Conservation (phyloP, 805 yeast species). For the Ogataea neopini region DNA sequence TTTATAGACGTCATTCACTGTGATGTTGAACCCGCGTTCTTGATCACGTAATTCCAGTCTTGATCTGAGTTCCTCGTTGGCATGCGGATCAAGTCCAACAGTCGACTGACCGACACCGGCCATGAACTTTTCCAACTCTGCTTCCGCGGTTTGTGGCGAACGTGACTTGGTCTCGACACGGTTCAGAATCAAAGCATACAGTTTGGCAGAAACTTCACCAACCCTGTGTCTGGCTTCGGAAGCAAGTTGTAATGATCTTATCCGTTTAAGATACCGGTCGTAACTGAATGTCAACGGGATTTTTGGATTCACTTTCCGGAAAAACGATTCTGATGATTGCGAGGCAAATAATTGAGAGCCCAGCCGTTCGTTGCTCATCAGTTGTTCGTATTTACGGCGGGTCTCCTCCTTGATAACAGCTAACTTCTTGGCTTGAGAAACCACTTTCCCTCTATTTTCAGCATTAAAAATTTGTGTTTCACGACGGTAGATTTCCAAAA, state of each 20-base stretch:
- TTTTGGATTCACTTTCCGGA: constrained; percentile 47
- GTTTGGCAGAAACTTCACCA: constrained; percentile 65
- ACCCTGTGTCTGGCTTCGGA: constrained; percentile 64
- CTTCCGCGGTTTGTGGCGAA: constrained; percentile 22
- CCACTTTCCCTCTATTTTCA: constrained; percentile 27
- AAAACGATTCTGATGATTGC: constrained; percentile 13
- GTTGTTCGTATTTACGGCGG: constrained; percentile 31
- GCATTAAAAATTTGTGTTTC: constrained; percentile 37
- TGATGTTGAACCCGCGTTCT: constrained; percentile 39
- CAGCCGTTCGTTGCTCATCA: constrained; percentile 16
- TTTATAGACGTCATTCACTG: constrained; percentile 43
- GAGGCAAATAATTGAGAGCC: constrained; percentile 13
- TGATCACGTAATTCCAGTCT: constrained; percentile 37
- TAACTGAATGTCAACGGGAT: constrained; percentile 62
- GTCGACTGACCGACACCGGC: constrained; percentile 36
- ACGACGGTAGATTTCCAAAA: constrained; percentile 39
- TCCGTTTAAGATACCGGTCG: constrained; percentile 63
- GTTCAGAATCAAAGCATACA: constrained; percentile 60
- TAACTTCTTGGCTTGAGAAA: constrained; percentile 56
- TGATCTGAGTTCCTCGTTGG: constrained; percentile 25
- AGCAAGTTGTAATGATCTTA: constrained; percentile 64
- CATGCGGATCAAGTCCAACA: constrained; percentile 35
- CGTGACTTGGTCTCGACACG: constrained; percentile 60
- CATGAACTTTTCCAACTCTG: constrained; percentile 29
- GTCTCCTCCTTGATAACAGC: constrained; percentile 64